These are phyloP conservation scores for Aspergillus sp. DNA, from an alignment of 2,329 filamentous ascomycete genomes.

Conservation along the genomic window DNA sequence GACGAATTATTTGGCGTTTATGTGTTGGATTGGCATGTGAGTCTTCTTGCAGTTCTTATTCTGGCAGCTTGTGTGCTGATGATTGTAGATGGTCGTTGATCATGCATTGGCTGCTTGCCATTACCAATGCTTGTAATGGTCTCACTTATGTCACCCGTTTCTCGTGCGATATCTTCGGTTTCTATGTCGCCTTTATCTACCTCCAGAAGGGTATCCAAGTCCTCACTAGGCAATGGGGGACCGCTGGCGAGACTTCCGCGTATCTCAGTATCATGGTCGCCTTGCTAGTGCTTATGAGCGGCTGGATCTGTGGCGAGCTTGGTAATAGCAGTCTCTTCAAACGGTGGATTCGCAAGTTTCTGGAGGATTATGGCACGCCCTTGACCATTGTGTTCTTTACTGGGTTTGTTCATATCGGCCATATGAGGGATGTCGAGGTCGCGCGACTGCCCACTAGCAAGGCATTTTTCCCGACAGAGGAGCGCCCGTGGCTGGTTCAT, in stretches of 20 bases:
- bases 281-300: conserved; percentile 74
- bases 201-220: conserved; percentile 89
- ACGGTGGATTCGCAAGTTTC: conserved; percentile 74
- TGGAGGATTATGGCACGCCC: conserved; percentile 87
- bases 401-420: conserved; percentile 82
- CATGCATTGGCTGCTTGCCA: conserved; percentile 80
- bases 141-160: conserved; percentile 89
- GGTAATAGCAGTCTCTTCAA: conserved; percentile 72
- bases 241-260: conserved; percentile 59
- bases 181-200: conserved; percentile 91
- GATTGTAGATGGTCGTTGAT: conserved; percentile 71
- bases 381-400: conserved; percentile 84
- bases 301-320: conserved; percentile 71
- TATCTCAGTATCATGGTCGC: conserved; percentile 78
- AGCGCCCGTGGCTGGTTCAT: conserved; percentile 73
- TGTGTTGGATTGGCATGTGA: conserved; percentile 85
- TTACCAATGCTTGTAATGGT: conserved; percentile 84
- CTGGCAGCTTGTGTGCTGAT: not conserved
- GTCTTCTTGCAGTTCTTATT: conserved; percentile 22
- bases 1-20: conserved; percentile 82
- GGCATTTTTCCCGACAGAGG: conserved; percentile 75
- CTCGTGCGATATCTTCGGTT: conserved; percentile 90
- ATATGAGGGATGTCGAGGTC: conserved; percentile 71
- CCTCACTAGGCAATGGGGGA: conserved; percentile 70
- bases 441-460: conserved; percentile 73